Conservation (phyloP, 305 asterid species). For the Solanum hybrid region DNA sequence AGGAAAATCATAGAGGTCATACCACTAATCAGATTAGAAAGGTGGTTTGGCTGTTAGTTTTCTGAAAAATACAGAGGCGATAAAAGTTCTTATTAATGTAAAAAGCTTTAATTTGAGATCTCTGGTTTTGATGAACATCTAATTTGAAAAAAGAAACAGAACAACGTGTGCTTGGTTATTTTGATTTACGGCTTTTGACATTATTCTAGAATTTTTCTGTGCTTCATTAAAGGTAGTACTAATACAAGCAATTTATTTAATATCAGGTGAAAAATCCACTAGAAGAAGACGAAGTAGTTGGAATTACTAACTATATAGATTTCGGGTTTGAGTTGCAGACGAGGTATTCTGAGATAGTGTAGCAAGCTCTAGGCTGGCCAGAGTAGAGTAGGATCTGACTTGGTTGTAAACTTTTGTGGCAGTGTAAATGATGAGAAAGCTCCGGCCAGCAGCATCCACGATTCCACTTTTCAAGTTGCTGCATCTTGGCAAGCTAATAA, state of each 20-base stretch:
- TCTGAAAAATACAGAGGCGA: not conserved
- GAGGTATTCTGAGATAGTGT: conserved; percentile 31
- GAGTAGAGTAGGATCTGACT: conserved; percentile 5
- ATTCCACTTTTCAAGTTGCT: conserved; percentile 76
- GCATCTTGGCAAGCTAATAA: conserved; percentile 99
- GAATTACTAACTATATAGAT: conserved; percentile 86
- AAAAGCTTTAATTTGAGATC: not conserved
- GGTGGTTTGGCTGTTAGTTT: not conserved
- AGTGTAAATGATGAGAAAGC: conserved; percentile 54
- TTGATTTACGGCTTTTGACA: not conserved
- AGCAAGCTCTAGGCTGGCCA: not conserved
- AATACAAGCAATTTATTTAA: not conserved
- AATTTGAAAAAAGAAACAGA: not conserved
- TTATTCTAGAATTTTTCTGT: not conserved
- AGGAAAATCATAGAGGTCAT: not conserved
- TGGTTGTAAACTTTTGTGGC: conserved; percentile 9
- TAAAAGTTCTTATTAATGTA: not conserved
- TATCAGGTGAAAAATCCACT: conserved; percentile 72
- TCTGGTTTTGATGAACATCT: not conserved
- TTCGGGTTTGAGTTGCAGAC: conserved; percentile 90
- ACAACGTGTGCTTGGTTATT: not conserved
- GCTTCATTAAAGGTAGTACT: not conserved
- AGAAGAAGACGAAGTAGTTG: conserved; percentile 75
- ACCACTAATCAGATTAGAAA: not conserved
- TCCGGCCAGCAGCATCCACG: conserved; percentile 37